Base-by-base conservation (phyloP, 148 eudicot genomes). In the Chenopodium quinoa region DNA sequence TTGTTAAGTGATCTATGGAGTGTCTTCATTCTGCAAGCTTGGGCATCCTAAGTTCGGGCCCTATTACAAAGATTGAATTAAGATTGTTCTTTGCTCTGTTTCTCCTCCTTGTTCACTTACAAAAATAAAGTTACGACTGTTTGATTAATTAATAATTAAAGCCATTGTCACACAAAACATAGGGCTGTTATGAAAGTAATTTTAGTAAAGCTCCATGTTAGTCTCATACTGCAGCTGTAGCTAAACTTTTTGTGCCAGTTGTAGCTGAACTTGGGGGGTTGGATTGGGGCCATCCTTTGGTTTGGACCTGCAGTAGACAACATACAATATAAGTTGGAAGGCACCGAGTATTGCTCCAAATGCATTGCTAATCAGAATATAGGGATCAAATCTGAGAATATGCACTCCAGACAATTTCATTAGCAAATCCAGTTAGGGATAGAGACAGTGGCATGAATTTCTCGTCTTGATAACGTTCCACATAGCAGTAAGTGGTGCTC, bases 351-450 rank as follows among this genome's bases (percentile, higher is more conserved):
- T 37, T 7, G 74, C 25, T 17, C 23, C 50, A 19, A 20, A 11
- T 17, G 23, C 74, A 37, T 37, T 71, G 48, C 50, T 71, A 14
- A 19, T 16, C 56, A 72, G 48, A 22, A 72, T 20, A 44, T 40
- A 72, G 75, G 16, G 14, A 72, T 72, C 54, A 71, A 37, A 71
- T 31, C 40, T 69, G 14, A 65, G 32, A 65, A 65, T 65, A 50
- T 65, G 69, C 32, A 65, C 69, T n/a, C 13, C 69, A 65, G 69
- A 65, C 63, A 67, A n/a, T 66, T 66, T 3, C 70, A 66, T 70
- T 7, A 34, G 2, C 17, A 47, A 29, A 68, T 16, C 9, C 37
- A 37, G 48, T 66, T 9, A n/a, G 70, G 70, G 34, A 9, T 66
- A 66, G 37, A 66, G 13, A 66, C 19, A 70, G 22, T 58, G 63